Base-by-base conservation (phyloP, 164 flowering plant species). In the Stephania cephalantha region DNA sequence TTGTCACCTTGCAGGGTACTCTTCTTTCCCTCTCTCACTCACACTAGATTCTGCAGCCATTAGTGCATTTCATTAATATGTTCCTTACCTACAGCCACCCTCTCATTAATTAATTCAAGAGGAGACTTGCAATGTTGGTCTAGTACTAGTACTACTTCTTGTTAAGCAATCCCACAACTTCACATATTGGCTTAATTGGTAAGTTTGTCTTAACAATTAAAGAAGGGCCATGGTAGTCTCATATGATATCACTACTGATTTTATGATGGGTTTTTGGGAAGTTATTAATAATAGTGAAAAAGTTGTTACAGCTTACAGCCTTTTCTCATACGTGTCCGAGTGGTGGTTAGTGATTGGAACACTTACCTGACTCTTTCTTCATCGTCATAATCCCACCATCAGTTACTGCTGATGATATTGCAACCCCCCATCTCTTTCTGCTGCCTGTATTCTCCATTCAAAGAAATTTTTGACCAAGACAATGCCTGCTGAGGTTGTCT, bases 271-370 rank as follows among this genome's bases (percentile, higher is more conserved):
- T n/a, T 61, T 58, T 61, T 25, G n/a, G n/a, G 65, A 20, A 18
- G n/a, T 17, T 18, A 17, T 58, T 58, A 18, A 58, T 58, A 17
- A 58, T 15, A 17, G 20, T 5, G 64, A 18, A 58, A 5, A 17
- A 58, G 12, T 53, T 53, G 13, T 53, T 53, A 18, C 61, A 53
- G 61, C 61, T 53, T 7, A 53, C n/a, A 17, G 25, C 1, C 65
- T 58, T 58, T 58, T 4, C 53, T 48, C 53, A 8, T 58, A 58
- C 65, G 65, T 18, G 65, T 58, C 66, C 0, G 25, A 61, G 20
- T n/a, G 22, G 66, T 61, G 9, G 66, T 61, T 61, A 17, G 66
- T 61, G 66, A 61, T 61, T 61, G 66, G 66, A 61, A 61, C 66
- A 18, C 25, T 61, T 61, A 61, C 66, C 66, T 61, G 29, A 61